Conservation (phyloP, 2,329 filamentous ascomycete genomes). For the Ascochyta pisi region DNA sequence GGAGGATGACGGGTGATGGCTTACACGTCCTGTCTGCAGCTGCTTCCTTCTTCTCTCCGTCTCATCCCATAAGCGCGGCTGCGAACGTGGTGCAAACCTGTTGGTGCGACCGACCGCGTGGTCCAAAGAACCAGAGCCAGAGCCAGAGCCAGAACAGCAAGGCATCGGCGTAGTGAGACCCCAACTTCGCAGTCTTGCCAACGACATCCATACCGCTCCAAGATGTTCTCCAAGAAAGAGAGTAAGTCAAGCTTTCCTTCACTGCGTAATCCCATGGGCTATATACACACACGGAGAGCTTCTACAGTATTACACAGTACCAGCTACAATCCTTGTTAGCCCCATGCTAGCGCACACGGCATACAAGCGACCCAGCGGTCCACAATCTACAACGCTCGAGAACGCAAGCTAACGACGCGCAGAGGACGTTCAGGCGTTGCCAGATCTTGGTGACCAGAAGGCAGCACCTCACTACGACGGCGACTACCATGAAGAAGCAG, state of each 20-base stretch:
- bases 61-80: constrained; percentile 14
- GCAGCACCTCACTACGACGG: constrained; percentile 31
- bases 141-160: constrained; percentile 6
- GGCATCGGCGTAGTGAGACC: not conserved
- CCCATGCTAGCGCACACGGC: not conserved
- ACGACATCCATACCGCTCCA: constrained; percentile 13
- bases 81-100: constrained; percentile 8
- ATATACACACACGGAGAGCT: not conserved
- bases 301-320: constrained; percentile 14
- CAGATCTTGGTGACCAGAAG: constrained; percentile 25
- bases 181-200: not conserved
- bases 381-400: not conserved
- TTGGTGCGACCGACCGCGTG: constrained; percentile 12
- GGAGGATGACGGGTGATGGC: constrained; percentile 7
- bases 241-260: constrained; percentile 32
- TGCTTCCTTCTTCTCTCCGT: constrained; percentile 6
- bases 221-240: constrained; percentile 43
- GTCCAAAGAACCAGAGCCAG: constrained; percentile 6
- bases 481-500: constrained; percentile 49
- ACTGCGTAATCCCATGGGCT: not conserved
- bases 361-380: not conserved
- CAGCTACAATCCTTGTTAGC: constrained; percentile 12
- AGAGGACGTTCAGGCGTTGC: constrained; percentile 28
- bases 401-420: constrained; percentile 16
- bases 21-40: constrained; percentile 1